Base-by-base conservation (phyloP, 1,284 basidiomycete species). In the Singerocomus inundabilis region DNA sequence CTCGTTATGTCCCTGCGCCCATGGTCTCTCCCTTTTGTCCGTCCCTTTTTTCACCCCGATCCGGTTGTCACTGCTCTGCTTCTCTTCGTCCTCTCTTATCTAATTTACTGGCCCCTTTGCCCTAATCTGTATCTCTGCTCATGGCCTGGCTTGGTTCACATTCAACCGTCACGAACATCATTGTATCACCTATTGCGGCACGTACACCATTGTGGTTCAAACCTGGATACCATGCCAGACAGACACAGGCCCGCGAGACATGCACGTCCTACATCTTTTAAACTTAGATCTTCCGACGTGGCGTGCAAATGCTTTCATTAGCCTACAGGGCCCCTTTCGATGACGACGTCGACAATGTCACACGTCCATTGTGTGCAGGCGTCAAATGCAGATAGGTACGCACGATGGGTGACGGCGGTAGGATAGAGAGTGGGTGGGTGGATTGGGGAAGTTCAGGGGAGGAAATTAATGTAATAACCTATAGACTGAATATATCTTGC, bases 401-500 rank as follows among this genome's bases (percentile, higher is more conserved):
- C 47, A 25, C 13, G 48, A 32, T 7, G 37, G 3, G 16, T 26
- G 37, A 18, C 6, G 31, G 31, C 30, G 10, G 34, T 45, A 29
- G 33, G 43, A 36, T 34, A 30, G 29, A 33, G 32, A 21, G 21
- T 21, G 4, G 21, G 21, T 21, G 32, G 18, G 33, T 21, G 36
- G 44, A 24, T 7, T 35, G 34, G 16, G 24, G 30, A 26, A 13
- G 13, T 10, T 15, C 31, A 21, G 29, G 35, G 30, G 48, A 34
- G 49, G 46, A 52, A 21, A 31, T 12, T 45, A 16, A 24, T 64
- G 51, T 66, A 64, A 59, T 54, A 34, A 54, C 24, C 29, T 43
- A 41, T 40, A 31, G 42, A 36, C 21, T 44, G 30, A 48, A 49
- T 36, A 44, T 34, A 24, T 56, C 29, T 59, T 45, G 46, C 47